These are phyloP conservation scores for Tetradesmus lagerheimii DNA, from an alignment of 139 green algal species.

Conservation along the genomic window DNA sequence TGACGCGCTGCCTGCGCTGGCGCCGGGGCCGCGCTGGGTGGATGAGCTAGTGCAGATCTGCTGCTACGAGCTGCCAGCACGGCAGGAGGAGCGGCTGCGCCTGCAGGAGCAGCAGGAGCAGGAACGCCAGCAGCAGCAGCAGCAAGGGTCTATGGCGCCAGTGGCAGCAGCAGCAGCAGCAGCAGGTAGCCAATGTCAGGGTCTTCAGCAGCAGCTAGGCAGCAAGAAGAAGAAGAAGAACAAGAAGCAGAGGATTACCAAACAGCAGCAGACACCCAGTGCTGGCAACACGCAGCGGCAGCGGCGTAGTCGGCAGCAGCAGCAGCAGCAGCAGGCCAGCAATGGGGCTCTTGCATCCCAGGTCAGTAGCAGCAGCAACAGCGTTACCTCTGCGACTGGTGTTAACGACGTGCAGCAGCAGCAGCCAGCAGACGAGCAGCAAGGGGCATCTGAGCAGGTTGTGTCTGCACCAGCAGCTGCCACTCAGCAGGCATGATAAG, in stretches of 20 bases:
- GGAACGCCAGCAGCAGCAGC: background rate
- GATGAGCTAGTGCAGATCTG: slow-evolving; percentile 59
- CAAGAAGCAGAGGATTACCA: background rate
- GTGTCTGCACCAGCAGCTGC: too few species aligned
- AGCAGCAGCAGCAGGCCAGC: background rate
- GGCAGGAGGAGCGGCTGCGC: slow-evolving; percentile 12
- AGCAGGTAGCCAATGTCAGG: background rate
- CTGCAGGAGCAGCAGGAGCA: slow-evolving; percentile 20
- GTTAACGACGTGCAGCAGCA: background rate
- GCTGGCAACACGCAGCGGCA: background rate
- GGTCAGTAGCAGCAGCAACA: background rate
- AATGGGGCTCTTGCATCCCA: background rate
- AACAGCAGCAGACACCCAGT: background rate
- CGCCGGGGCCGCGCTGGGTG: slow-evolving; percentile 54
- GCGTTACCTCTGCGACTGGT: background rate
- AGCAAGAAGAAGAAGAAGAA: background rate
- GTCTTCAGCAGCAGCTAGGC: background rate
- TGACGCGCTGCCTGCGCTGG: slow-evolving; percentile 57
- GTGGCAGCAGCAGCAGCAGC: background rate
- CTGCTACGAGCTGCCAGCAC: slow-evolving; percentile 25
- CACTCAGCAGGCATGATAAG: too few species aligned
- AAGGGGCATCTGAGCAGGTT: background rate
- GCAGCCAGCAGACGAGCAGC: background rate
- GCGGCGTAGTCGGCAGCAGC: background rate
- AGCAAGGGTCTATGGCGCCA: background rate